Evolutionary conservation across 306 rosid genomes (phyloP).

Genomic region (Gynostemma pentaphyllum): DNA sequence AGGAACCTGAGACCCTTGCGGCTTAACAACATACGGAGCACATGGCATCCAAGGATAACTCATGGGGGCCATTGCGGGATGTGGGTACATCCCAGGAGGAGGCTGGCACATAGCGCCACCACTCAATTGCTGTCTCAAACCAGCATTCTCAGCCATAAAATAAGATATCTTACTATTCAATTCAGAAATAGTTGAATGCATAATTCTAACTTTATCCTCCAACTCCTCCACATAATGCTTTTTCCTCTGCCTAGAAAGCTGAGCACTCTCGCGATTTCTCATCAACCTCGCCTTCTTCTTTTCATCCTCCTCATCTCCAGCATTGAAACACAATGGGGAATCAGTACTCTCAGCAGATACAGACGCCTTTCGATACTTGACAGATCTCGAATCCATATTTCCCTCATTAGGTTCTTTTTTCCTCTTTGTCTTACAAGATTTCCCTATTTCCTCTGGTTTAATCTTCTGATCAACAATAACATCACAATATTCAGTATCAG

Average conservation of each 20-base stretch:
- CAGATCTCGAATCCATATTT: slow-evolving; percentile 35
- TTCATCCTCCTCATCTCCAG: slow-evolving; percentile 35
- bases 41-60: slow-evolving; percentile 72
- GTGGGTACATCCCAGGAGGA: slow-evolving; percentile 63
- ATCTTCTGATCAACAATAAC: slow-evolving; percentile 27
- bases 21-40: slow-evolving; percentile 62
- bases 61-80: slow-evolving; percentile 61
- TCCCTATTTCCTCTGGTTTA: slow-evolving; percentile 40
- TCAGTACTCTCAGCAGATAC: slow-evolving; percentile 13
- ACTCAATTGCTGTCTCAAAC: slow-evolving; percentile 71
- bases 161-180: slow-evolving; percentile 57
- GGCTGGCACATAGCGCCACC: slow-evolving; percentile 40
- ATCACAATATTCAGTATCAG: slow-evolving; percentile 23
- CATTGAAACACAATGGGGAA: slow-evolving; percentile 12
- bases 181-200: slow-evolving; percentile 80
- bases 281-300: slow-evolving; percentile 70
- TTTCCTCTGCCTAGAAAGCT: slow-evolving; percentile 94
- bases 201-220: slow-evolving; percentile 72
- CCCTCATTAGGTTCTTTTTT: slow-evolving; percentile 48
- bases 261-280: slow-evolving; percentile 97
- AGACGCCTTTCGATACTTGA: slow-evolving; percentile 41
- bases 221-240: slow-evolving; percentile 94
- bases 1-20: slow-evolving; percentile 81
- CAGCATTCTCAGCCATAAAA: slow-evolving; percentile 77
- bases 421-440: slow-evolving; percentile 51